Evolutionary conservation across 306 rosid genomes (phyloP), one percentile per base, ranked within the genome.

Genomic region (Castanospermum australe): DNA sequence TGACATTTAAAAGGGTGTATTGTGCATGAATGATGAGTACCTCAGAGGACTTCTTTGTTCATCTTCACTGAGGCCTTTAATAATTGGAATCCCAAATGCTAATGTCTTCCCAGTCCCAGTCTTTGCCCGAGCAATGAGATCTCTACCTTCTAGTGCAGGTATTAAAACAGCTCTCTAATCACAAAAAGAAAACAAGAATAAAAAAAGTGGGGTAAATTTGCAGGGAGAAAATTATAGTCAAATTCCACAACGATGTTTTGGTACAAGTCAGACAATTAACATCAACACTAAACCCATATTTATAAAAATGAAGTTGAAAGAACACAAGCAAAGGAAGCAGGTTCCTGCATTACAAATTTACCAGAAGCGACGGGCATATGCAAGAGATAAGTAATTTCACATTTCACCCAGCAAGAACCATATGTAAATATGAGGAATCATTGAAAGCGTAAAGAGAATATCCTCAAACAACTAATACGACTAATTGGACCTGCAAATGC

Each of bases 71-170:
- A 95, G 87, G 17, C 88, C 90, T 55, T 89, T 95, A 13, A 95
- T 70, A 60, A 95, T 88, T 15, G 98, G 99, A 76, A 95, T 95
- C 59, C 97, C 99, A 35, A 95, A 95, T 18, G 99, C 99, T 21
- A 95, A 39, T 8, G 99, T 95, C 85, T 95, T 95, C 73, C 99
- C 99, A 2, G 99, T 95, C 56, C 99, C 98, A 5, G 99, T 95
- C 89, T 93, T 95, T 0, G 98, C 99, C 30, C 99, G 97, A 32
- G 98, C 99, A 83, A 95, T 95, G 79, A 95, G 69, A 81, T 95
- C 99, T 67, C 92, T 87, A n/a, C 98, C 98, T 86, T 93, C 91
- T 4, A 95, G 81, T 1, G 99, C 97, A 39, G 98, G 99, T 14
- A 93, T 81, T 44, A 95, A 82, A 55, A 95, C 99, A 33, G 99